Conservation (phyloP, 2,329 filamentous ascomycete species). For the Davidsoniella neocaledoniae region DNA sequence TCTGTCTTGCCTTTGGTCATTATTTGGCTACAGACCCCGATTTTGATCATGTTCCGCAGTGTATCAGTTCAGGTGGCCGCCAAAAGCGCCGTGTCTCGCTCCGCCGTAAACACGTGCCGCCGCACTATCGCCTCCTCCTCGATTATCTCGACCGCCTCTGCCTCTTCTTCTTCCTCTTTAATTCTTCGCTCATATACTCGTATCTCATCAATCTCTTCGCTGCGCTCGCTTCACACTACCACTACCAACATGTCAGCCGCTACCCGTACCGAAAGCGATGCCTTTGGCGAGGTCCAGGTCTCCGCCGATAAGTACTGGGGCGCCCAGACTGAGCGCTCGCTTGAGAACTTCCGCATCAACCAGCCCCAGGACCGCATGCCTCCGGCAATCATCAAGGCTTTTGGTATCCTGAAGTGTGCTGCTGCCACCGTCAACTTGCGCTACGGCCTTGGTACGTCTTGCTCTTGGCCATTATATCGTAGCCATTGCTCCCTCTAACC, state of each 20-base stretch:
- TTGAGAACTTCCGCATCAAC: conserved; percentile 98
- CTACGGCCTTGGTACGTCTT: conserved; percentile 59
- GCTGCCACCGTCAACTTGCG: conserved; percentile 92
- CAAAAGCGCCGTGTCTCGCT: conserved; percentile 4
- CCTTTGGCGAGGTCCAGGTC: conserved; percentile 93
- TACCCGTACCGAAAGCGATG: conserved; percentile 79
- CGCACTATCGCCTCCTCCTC: background rate
- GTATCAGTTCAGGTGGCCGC: conserved; percentile 9
- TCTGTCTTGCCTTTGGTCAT: conserved; percentile 1
- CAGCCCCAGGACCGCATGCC: conserved; percentile 99
- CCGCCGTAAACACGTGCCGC: background rate
- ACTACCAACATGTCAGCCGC: conserved; percentile 28
- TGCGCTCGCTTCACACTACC: conserved; percentile 25
- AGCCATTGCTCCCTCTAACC: background rate
- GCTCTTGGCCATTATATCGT: background rate
- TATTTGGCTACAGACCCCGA: conserved; percentile 10
- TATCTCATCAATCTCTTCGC: conserved; percentile 5
- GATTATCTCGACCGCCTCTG: background rate
- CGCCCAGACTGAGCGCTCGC: conserved; percentile 87
- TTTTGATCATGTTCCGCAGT: conserved; percentile 12
- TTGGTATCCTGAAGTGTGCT: conserved; percentile 93
- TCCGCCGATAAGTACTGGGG: conserved; percentile 94
- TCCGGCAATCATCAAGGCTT: conserved; percentile 75
- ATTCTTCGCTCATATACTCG: conserved; percentile 1
- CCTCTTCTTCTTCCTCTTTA: conserved; percentile 3